Base-by-base conservation (phyloP, 495 filamentous ascomycete species). In the Friedmanniomyces simplex region DNA sequence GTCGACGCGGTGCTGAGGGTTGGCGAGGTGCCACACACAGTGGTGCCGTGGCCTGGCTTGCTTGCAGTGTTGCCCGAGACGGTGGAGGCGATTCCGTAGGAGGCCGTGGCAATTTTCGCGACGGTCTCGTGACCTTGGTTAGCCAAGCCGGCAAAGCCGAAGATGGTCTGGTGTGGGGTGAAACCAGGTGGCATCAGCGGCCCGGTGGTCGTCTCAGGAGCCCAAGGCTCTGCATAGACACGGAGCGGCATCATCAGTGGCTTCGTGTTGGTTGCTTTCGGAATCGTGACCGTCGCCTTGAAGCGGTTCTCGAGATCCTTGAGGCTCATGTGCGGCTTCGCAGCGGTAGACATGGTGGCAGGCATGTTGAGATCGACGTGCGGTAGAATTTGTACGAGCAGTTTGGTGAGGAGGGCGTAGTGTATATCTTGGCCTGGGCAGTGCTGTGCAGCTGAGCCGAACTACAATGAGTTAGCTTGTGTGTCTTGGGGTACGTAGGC, bases 331-430 rank as follows among this genome's bases (percentile, higher is more conserved):
- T n/a, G n/a, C n/a, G n/a, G n/a, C n/a, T n/a, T n/a, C n/a, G n/a
- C n/a, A n/a, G n/a, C 22, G 50, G 12, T 52, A 12, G 37, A 20
- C 50, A 5, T 39, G n/a, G 25, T 39, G 50, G 30, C 16, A 39
- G 50, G 11, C 50, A 52, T 52, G 8, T 52, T 28, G 50, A 52
- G 50, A 39, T 52, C 32, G 50, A 52, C 21, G n/a, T 52, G 6
- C 14, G 50, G 50, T 25, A 52, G 30, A 3, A 52, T 52, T 4
- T 41, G 13, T 4, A 36, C 26, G 42, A 57, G 34, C 36, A 57
- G n/a, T 39, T 57, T 41, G 10, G 30, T 37, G 42, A 50, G 20
- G 42, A 57, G 20, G 16, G 50, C 50, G 50, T 36, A 36, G 21
- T 52, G 50, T 20, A 52, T 14, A 20, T 52, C 50, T 52, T 34